Base-by-base conservation (phyloP, 495 filamentous ascomycete genomes). In the Talaromyces adpressus region DNA sequence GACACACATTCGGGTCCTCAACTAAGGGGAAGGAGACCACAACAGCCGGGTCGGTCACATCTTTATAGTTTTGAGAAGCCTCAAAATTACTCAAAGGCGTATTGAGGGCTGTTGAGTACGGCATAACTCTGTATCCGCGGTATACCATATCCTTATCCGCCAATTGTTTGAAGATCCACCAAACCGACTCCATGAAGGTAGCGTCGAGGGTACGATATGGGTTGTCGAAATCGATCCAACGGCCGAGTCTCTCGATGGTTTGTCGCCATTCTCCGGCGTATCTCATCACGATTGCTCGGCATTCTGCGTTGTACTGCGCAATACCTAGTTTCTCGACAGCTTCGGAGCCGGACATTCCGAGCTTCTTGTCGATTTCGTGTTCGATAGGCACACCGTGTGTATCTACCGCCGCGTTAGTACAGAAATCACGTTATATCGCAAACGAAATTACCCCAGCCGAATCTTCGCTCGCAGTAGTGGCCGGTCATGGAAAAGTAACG, bases 181-280 rank as follows among this genome's bases (percentile, higher is more conserved):
- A 98, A 49, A 91, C 86, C 0, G 90, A 91, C 76, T 97, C 93
- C 93, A 98, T 98, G 77, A 93, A 98, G n/a, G 76, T 84, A 2
- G 87, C 79, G 74, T 98, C 89, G 92, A 97, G 96, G 14, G 91
- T 95, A 89, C 91, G 45, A 51, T 97, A 97, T 70, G 97, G 92
- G 70, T 96, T 94, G 75, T 98, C 95, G 64, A 98, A 97, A 76
- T 98, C 95, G 68, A 98, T 92, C 94, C 95, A 98, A 61, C 95
- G 89, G 53, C 95, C 94, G 29, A 98, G 77, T 52, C 94, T 77
- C 62, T 96, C 91, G 63, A 98, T 91, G 18, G 91, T 96, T 64
- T 88, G 77, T 62, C 91, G 84, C 95, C 94, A 98, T 76, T 98
- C 94, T 8, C 82, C 77, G 23, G 91, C 85, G 73, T 87, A 98